Evolutionary conservation across 768 basidiomycete genomes (phyloP).

Genomic region (Pulveroboletus ravenelii): DNA sequence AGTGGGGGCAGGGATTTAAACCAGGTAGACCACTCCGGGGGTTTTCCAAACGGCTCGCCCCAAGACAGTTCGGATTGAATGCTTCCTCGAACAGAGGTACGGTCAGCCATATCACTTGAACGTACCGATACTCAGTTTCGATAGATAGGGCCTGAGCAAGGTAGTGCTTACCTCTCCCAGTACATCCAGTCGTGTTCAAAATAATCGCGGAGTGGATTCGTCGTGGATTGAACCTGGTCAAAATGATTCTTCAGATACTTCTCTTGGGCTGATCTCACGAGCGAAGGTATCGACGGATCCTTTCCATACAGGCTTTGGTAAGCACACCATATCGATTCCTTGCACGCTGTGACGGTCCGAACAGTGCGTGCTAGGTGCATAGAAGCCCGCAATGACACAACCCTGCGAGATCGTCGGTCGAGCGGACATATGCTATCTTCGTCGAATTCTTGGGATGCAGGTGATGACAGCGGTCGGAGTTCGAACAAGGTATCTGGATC

Average conservation of each 20-base stretch:
- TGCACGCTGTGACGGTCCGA: constrained; percentile 54
- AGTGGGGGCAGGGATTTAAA: constrained; percentile 29
- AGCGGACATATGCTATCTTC: constrained; percentile 19
- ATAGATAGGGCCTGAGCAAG: not conserved
- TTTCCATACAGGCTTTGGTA: constrained; percentile 47
- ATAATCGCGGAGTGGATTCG: constrained; percentile 44
- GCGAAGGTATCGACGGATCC: constrained; percentile 34
- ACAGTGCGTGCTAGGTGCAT: constrained; percentile 66
- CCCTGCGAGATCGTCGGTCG: constrained; percentile 19
- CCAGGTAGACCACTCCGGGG: constrained; percentile 53
- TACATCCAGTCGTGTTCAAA: constrained; percentile 66
- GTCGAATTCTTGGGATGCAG: constrained; percentile 23
- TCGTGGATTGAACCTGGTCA: constrained; percentile 16
- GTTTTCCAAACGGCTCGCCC: constrained; percentile 45
- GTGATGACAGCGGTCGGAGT: constrained; percentile 26
- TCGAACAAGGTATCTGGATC: constrained; percentile 30
- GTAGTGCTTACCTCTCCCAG: constrained; percentile 58
- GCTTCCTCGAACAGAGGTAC: constrained; percentile 54
- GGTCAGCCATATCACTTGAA: constrained; percentile 69
- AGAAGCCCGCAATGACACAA: constrained; percentile 43
- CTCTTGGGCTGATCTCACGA: constrained; percentile 34
- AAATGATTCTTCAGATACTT: constrained; percentile 24
- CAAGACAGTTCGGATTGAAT: constrained; percentile 47
- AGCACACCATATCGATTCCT: constrained; percentile 64
- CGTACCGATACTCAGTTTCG: constrained; percentile 5